phyloP scores from a whole-genome alignment of 202 grass and related monocot species.

The Digitaria exilis region DNA sequence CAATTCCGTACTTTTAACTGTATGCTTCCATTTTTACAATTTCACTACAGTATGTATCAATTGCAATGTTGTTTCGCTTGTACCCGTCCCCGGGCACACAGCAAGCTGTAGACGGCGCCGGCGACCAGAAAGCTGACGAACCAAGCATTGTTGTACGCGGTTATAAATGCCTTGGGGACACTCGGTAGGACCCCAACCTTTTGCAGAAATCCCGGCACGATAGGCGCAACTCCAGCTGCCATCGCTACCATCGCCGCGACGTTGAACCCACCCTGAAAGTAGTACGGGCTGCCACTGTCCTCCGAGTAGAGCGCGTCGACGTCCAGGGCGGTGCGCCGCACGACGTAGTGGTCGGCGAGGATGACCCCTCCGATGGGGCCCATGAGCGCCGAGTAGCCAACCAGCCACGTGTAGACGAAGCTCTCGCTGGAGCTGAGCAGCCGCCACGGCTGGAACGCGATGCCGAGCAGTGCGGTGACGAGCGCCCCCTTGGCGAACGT shows the following conservation, averaged over 20 bases:
- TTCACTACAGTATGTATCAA: background rate
- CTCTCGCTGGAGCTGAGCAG: conserved; percentile 91
- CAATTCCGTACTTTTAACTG: too few species aligned
- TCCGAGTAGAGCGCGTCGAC: conserved; percentile 72
- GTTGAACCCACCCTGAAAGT: conserved; percentile 77
- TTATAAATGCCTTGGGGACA: conserved; percentile 40
- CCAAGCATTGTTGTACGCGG: conserved; percentile 81
- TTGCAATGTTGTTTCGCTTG: background rate
- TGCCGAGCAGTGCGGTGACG: conserved; percentile 70
- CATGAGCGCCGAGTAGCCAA: conserved; percentile 85
- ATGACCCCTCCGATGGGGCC: conserved; percentile 83
- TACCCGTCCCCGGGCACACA: conserved; percentile 37
- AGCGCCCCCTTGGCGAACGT: conserved; percentile 77
- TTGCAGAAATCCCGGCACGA: conserved; percentile 76
- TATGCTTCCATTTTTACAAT: too few species aligned
- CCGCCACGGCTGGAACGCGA: conserved; percentile 90
- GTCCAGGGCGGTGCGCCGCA: conserved; percentile 63
- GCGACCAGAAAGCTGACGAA: conserved; percentile 91
- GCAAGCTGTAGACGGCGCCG: conserved; percentile 66
- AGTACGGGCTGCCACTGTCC: conserved; percentile 55
- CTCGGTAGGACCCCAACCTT: conserved; percentile 64
- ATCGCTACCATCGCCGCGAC: conserved; percentile 62
- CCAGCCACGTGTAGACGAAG: conserved; percentile 91
- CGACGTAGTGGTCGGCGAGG: conserved; percentile 84
- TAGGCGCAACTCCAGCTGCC: conserved; percentile 61